Percentiles rank a stretch among this genome's conserved stretches.
Conservation (phyloP, 805 yeast genomes). For the Saturnispora besseyi region DNA sequence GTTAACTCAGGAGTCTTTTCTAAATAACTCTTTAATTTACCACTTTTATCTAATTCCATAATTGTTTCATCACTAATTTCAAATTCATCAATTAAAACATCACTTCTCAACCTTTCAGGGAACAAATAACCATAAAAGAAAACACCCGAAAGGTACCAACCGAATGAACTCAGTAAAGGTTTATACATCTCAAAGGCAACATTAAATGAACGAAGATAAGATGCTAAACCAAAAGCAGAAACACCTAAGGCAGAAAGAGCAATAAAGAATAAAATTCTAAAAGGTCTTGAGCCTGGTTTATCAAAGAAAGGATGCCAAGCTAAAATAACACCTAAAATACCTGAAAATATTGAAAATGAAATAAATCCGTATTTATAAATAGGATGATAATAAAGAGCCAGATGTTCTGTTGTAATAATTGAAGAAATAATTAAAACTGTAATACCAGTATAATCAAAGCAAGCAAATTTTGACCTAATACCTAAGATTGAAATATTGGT, state of each 20-base stretch:
- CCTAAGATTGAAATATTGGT: slow-evolving; percentile 59
- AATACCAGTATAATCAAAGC: slow-evolving; percentile 92
- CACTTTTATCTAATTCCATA: slow-evolving; percentile 22
- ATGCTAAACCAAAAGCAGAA: slow-evolving; percentile 50
- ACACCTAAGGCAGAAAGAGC: slow-evolving; percentile 71
- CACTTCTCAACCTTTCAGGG: slow-evolving; percentile 83
- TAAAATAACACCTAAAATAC: slow-evolving; percentile 62
- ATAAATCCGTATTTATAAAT: slow-evolving; percentile 41
- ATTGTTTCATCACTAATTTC: slow-evolving; percentile 28
- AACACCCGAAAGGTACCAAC: slow-evolving; percentile 75
- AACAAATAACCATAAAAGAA: slow-evolving; percentile 78
- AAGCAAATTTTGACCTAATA: slow-evolving; percentile 69
- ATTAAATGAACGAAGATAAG: slow-evolving; percentile 45
- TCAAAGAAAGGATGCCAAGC: slow-evolving; percentile 94
- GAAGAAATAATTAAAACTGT: slow-evolving; percentile 85
- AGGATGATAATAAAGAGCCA: slow-evolving; percentile 58
- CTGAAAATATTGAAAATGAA: slow-evolving; percentile 53
- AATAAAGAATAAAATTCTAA: slow-evolving; percentile 73
- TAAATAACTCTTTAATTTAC: slow-evolving; percentile 31
- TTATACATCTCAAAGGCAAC: slow-evolving; percentile 45
- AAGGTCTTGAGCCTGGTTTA: slow-evolving; percentile 70
- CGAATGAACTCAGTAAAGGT: slow-evolving; percentile 65
- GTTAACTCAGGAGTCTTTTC: slow-evolving; percentile 32
- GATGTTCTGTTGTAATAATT: slow-evolving; percentile 76
- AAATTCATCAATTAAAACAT: slow-evolving; percentile 45